Evolutionary conservation across 2,329 filamentous ascomycete species (phyloP), one percentile per base, ranked within the genome.

Genomic region (Neonectria neomacrospora): DNA sequence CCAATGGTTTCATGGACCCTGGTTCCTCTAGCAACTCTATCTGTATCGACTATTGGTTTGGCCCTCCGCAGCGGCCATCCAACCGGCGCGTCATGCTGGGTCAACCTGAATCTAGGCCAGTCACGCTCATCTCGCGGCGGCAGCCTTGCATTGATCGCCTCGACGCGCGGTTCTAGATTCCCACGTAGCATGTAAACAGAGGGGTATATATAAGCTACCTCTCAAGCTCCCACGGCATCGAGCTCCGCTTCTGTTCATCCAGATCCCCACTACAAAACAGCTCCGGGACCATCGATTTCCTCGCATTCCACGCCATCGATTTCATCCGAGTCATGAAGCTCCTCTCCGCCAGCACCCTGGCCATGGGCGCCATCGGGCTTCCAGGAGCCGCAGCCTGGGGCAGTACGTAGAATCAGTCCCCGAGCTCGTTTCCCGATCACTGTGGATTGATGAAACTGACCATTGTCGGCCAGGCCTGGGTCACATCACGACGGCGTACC

Each of bases 401-500:
- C 63, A 77, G 80, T 81, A 76, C 52, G 79, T 75, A 32, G 32
- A 41, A 50, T 23, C 34, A 23, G 44, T 28, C 34, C n/a, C 44
- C 45, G 55, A 51, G 16, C 30, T 47, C 14, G n/a, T 34, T 34
- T 6, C 22, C n/a, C 23, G 26, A 42, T 23, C 22, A 32, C 6
- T 56, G 10, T 62, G 23, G 39, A 23, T n/a, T 18, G 26, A 52
- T 61, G 63, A 41, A 18, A 20, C 67, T 72, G n/a, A 54, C 20
- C 14, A 32, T 44, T 9, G 32, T 42, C 18, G 16, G 20, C n/a
- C 62, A 87, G 86, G 85, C 65, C 81, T 91, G 58, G 89, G 89
- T 2, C 89, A 91, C 75, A 87, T 89, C 71, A 88, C 88, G 4
- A 85, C 89, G 8, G 89, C 87, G 44, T 90, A 88, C 72, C 73